phyloP scores from a whole-genome alignment of 768 basidiomycete genomes.

The Lactarius psammicola region DNA sequence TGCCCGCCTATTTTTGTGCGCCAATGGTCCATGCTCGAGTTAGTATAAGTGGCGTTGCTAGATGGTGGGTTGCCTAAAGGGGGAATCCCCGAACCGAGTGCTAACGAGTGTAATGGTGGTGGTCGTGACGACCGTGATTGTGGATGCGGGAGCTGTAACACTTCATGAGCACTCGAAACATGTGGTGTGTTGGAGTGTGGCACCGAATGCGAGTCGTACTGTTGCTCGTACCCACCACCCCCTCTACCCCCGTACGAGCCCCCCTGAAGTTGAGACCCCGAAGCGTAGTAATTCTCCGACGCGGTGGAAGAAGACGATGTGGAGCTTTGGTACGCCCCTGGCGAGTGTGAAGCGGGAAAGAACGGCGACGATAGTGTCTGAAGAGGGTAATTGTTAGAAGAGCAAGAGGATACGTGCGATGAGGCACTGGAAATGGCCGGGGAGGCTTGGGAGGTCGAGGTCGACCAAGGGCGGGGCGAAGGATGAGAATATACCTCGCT shows the following conservation, averaged over 20 bases:
- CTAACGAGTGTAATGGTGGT: conserved; percentile 15
- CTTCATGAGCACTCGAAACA: conserved; percentile 15
- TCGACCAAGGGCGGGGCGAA: conserved; percentile 28
- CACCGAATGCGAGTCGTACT: conserved; percentile 23
- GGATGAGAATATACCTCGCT: conserved; percentile 25
- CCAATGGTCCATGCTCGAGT: conserved; percentile 21
- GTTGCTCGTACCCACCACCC: conserved; percentile 24
- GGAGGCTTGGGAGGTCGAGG: conserved; percentile 18
- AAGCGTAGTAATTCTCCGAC: conserved; percentile 26
- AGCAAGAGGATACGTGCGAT: conserved; percentile 17
- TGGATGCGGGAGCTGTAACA: conserved; percentile 19
- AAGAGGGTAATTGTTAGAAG: conserved; percentile 23
- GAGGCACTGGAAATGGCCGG: conserved; percentile 23
- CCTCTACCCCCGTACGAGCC: conserved; percentile 19
- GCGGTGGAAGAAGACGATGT: conserved; percentile 22
- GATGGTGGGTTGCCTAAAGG: conserved; percentile 10
- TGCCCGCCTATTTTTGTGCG: conserved; percentile 25
- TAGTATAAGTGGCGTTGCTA: conserved; percentile 12
- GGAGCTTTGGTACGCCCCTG: conserved; percentile 23
- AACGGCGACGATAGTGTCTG: conserved; percentile 28
- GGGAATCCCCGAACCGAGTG: conserved; percentile 17
- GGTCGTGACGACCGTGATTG: conserved; percentile 19
- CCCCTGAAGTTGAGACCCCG: conserved; percentile 21
- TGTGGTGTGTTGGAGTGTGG: conserved; percentile 8
- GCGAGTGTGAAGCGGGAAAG: conserved; percentile 27